A percentile compares a stretch with the other conserved stretches of the same genome.
Conservation (phyloP, 768 basidiomycete genomes). For the Agaricus sinodeliciosus region DNA sequence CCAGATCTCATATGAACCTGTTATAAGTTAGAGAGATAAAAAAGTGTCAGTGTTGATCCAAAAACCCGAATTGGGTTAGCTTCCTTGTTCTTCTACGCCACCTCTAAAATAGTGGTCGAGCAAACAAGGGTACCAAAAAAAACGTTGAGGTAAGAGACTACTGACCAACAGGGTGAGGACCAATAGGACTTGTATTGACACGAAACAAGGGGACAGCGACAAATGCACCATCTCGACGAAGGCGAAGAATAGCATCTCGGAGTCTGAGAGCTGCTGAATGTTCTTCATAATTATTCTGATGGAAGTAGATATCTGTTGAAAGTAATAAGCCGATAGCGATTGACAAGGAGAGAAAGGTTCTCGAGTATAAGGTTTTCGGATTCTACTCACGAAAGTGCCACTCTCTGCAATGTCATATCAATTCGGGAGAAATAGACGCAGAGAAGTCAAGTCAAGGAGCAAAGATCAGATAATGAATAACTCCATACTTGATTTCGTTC, state of each 20-base stretch:
- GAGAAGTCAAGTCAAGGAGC: not conserved
- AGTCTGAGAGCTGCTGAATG: slow-evolving; percentile 61
- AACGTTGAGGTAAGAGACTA: not conserved
- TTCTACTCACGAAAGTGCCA: slow-evolving; percentile 68
- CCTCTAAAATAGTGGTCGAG: too few species aligned
- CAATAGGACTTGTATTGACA: slow-evolving; percentile 62
- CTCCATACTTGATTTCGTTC: slow-evolving; percentile 54
- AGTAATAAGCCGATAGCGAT: not conserved
- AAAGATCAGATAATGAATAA: not conserved
- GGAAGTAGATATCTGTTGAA: slow-evolving; percentile 65
- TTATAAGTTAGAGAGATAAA: not conserved
- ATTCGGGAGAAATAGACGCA: not conserved
- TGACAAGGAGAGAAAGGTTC: not conserved
- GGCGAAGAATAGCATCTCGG: slow-evolving; percentile 62
- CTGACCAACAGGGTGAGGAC: slow-evolving; percentile 73
- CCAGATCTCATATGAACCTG: slow-evolving; percentile 83
- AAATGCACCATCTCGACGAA: slow-evolving; percentile 71
- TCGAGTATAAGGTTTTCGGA: too few species aligned
- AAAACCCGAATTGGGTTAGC: not conserved
- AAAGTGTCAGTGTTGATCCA: not conserved
- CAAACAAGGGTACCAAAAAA: too few species aligned
- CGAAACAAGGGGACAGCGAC: slow-evolving; percentile 72
- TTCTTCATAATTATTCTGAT: slow-evolving; percentile 55
- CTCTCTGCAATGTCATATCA: slow-evolving; percentile 38
- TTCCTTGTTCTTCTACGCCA: too few species aligned